Percentiles rank a stretch among this genome's conserved stretches.
These are phyloP conservation scores for Hansenula sp. DNA, from an alignment of 1,139 yeast species.

Conservation along the genomic window DNA sequence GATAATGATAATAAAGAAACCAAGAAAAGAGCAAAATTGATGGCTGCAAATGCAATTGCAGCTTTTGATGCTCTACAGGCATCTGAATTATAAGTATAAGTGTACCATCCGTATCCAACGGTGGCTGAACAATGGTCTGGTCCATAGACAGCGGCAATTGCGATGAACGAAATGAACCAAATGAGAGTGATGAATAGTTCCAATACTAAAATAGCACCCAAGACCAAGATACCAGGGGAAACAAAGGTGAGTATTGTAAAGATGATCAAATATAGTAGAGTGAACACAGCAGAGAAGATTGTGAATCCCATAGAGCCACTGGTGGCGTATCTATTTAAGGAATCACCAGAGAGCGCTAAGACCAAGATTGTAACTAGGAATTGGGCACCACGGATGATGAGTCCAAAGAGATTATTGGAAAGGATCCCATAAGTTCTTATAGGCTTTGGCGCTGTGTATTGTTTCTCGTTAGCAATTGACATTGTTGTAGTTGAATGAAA, in stretches of 20 bases:
- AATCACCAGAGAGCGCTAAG: constrained; percentile 9
- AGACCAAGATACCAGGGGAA: constrained; percentile 6
- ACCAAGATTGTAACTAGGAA: constrained; percentile 11
- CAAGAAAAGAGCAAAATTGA: constrained; percentile 10
- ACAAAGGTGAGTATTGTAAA: constrained; percentile 2
- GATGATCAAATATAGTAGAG: constrained; percentile 8
- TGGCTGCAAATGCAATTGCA: constrained; percentile 15
- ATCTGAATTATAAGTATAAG: background rate
- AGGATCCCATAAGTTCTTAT: background rate
- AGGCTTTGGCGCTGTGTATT: background rate
- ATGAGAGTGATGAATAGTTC: constrained; percentile 11
- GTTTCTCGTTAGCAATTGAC: background rate
- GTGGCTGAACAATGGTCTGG: background rate
- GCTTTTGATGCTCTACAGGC: constrained; percentile 16
- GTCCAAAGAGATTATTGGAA: constrained; percentile 6
- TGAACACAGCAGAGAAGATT: constrained; percentile 10
- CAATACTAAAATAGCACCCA: constrained; percentile 11
- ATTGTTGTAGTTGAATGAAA: background rate
- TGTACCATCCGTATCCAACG: constrained; percentile 4
- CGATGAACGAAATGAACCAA: constrained; percentile 16
- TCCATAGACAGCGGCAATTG: constrained; percentile 14
- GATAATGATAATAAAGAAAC: constrained; percentile 3
- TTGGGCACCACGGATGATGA: constrained; percentile 12
- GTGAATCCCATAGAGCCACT: constrained; percentile 12
- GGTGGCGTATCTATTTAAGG: constrained; percentile 5